A percentile compares a stretch with the other conserved stretches of the same genome.
Evolutionary conservation across 257 asterid genomes (phyloP).

Genomic region (Penstemon eatonii): DNA sequence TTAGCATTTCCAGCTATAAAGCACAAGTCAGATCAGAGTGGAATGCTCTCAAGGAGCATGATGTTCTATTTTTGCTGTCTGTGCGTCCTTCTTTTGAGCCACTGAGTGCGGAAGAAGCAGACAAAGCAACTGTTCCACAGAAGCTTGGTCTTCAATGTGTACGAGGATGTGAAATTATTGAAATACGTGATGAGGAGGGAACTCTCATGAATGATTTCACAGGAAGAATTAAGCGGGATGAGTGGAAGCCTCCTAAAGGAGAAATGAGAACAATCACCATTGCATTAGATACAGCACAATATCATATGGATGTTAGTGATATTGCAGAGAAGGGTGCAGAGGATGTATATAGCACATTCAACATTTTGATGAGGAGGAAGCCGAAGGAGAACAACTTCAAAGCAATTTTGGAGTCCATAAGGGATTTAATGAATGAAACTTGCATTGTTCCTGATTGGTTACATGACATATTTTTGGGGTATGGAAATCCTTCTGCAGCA

Average conservation of each 20-base stretch:
- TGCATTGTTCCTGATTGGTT: constrained; percentile 98
- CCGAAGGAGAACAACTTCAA: constrained; percentile 98
- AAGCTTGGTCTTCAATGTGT: constrained; percentile 93
- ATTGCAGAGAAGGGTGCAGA: constrained; percentile 92
- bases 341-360: constrained; percentile 84
- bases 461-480: constrained; percentile 97
- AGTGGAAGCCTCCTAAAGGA: constrained; percentile 99
- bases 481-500: constrained; percentile 96
- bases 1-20: constrained; percentile 90
- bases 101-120: constrained; percentile 84
- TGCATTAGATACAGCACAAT: constrained; percentile 97
- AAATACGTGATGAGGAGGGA: constrained; percentile 97
- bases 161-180: constrained; percentile 97
- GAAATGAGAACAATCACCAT: constrained; percentile 88
- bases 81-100: constrained; percentile 92
- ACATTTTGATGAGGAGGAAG: constrained; percentile 93
- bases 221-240: constrained; percentile 94
- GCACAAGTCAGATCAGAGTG: constrained; percentile 97
- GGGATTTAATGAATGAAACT: constrained; percentile 98
- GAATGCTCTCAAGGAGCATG: constrained; percentile 97
- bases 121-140: constrained; percentile 83
- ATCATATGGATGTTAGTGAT: constrained; percentile 94
- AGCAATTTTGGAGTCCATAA: constrained; percentile 95
- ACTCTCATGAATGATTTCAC: constrained; percentile 96
- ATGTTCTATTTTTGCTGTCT: constrained; percentile 86